Base-by-base conservation (phyloP, 805 yeast species). In the Saccharomycopsis fermentans region DNA sequence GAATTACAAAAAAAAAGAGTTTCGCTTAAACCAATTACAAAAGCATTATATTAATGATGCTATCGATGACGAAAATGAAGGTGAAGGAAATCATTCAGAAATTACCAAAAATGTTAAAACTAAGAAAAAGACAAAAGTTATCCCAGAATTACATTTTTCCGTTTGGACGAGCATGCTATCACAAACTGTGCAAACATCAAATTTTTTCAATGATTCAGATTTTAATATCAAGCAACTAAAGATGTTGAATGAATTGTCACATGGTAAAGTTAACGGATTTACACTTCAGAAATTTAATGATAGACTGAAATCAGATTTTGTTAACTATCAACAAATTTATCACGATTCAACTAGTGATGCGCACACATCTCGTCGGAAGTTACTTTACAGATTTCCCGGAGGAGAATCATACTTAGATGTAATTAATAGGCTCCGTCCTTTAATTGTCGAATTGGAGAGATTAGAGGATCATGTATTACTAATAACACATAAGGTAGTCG, bases 351-450 rank as follows among this genome's bases (percentile, higher is more conserved):
- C 37, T 6, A 58, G 58, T 36, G 52, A 50, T 24, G 36, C 58
- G 6, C 17, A 17, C n/a, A 50, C 39, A 17, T 79, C 90, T 21
- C 79, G 97, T 59, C 71, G 88, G 65, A 92, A 92, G 71, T 76
- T 92, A 65, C 75, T 85, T 17, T 92, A 92, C 71, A 77, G 98
- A 61, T 92, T 91, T 68, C 99, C 98, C 1, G 97, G 97, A 12
- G 99, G 99, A 24, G 99, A 92, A 70, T 88, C 96, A 0, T 94
- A 92, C 65, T 73, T 92, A 64, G 99, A 92, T 71, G 99, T 94
- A 8, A 86, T 94, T 67, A 89, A 90, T 64, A 77, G 99, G 62
- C 77, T 92, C 57, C 77, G 96, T 60, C 96, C 97, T 1, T 81
- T 92, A 24, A 92, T 92, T 63, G 90, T 90, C 12, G 99, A 92